Evolutionary conservation across 176 grass and related monocot species (phyloP).

Genomic region (Carex parvula): DNA sequence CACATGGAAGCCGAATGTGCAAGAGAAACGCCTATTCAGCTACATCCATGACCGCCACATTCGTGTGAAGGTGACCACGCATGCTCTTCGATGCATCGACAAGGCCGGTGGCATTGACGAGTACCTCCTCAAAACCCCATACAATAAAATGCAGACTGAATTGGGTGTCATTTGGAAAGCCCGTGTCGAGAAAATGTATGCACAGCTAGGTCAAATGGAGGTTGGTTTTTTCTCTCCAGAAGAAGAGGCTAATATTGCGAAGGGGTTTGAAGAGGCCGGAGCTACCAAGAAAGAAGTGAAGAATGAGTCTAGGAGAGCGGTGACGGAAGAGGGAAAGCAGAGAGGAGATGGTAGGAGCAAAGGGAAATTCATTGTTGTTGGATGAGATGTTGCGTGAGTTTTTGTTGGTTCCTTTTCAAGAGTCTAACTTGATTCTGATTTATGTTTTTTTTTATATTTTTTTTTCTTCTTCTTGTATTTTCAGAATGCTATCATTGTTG

Average conservation of each 20-base stretch:
- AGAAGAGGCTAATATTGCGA: conserved; percentile 67
- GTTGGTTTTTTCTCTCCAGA: conserved; percentile 70
- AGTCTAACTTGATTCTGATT: neutral
- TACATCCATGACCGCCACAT: conserved; percentile 91
- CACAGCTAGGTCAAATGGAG: conserved; percentile 54
- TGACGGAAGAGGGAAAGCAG: conserved; percentile 45
- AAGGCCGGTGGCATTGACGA: conserved; percentile 98
- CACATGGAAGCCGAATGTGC: conserved; percentile 94
- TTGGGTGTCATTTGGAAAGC: conserved; percentile 76
- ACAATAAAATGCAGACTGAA: conserved; percentile 88
- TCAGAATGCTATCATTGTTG: neutral
- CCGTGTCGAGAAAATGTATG: conserved; percentile 94
- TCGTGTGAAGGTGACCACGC: conserved; percentile 76
- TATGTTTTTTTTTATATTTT: neutral
- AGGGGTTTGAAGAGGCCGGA: conserved; percentile 46
- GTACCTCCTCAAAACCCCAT: conserved; percentile 91
- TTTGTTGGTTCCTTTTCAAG: neutral
- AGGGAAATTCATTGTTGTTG: conserved; percentile 23
- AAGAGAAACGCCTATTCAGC: conserved; percentile 92
- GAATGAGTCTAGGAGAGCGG: conserved; percentile 47
- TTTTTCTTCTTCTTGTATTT: neutral
- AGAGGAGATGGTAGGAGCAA: conserved; percentile 27
- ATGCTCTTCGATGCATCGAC: conserved; percentile 92
- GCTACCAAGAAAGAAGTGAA: conserved; percentile 43
- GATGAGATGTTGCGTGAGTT: conserved; percentile 4